Evolutionary conservation across 2,329 filamentous ascomycete genomes (phyloP), one percentile per base, ranked within the genome.

Genomic region (Nannizziopsis barbatae): DNA sequence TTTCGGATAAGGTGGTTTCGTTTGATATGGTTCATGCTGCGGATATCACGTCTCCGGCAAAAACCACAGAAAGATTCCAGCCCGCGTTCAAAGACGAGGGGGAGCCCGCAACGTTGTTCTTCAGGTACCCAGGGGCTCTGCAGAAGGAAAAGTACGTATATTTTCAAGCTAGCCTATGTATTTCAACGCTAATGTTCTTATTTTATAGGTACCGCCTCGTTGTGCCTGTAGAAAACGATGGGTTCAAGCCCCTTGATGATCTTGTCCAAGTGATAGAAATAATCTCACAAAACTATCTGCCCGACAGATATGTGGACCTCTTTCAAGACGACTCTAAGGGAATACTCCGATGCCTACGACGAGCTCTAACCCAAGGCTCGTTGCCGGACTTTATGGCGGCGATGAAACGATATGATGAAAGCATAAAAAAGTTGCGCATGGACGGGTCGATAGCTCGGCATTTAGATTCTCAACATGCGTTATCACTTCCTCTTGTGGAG

Each of bases 71-170:
- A 27, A 27, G 7, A 54, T 80, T 73, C 61, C 73, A 69, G 53
- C 68, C 71, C 20, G 75, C 72, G 18, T 76, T 74, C 56, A 68
- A 69, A 10, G 32, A 17, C 9, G 69, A 65, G 37, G 62, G 64
- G 10, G 65, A 69, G 42, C 64, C 71, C 15, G 60, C 64, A 22
- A 65, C 70, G 9, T 77, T 93, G 51, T 72, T 81, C 60, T 69
- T 96, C 56, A 85, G 92, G 64, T 96, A 96, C 65, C 90, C 92
- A 8, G 89, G 86, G 63, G 71, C 75, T 53, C 76, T 79, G 49
- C 74, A 75, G 43, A 76, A 76, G 46, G 86, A 92, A 66, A 79
- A 75, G 80, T 84, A 70, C 46, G 58, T 51, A 44, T 15, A 17
- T 12, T 3, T 10, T 18, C 22, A 14, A 44, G 4, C 4, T 14